These are phyloP conservation scores for Brassica juncea DNA, from an alignment of 345 rosid species.

Conservation along the genomic window DNA sequence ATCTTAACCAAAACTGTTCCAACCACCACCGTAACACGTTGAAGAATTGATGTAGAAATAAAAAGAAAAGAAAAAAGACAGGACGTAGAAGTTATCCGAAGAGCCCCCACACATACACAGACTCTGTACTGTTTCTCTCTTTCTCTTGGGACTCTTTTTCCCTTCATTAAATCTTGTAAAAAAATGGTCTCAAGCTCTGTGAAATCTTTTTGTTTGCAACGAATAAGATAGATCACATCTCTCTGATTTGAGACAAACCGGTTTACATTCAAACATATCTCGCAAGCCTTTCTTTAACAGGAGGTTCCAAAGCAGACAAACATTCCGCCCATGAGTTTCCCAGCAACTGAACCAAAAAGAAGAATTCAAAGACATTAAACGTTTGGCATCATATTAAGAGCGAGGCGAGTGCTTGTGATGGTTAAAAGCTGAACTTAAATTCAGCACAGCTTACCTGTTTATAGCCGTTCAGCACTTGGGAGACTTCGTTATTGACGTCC, in stretches of 20 bases:
- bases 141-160: conserved; percentile 18
- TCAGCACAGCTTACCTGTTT: conserved; percentile 56
- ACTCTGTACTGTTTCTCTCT: conserved; percentile 29
- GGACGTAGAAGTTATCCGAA: conserved; percentile 5
- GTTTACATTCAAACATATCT: conserved; percentile 48
- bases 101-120: conserved; percentile 26
- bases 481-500: conserved; percentile 83
- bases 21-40: conserved; percentile 13
- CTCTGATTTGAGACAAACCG: conserved; percentile 16
- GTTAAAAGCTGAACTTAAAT: neutral
- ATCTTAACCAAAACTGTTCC: neutral
- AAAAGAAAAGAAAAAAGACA: neutral
- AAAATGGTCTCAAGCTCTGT: conserved; percentile 24
- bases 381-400: neutral
- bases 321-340: conserved; percentile 86
- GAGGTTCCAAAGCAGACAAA: conserved; percentile 81
- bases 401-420: neutral
- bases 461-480: conserved; percentile 90
- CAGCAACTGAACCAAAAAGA: conserved; percentile 64
- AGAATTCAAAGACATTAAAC: neutral
- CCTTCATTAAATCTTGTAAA: conserved; percentile 28
- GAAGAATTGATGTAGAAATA: neutral
- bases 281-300: conserved; percentile 77
- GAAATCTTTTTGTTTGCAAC: conserved; percentile 21
- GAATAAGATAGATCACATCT: conserved; percentile 2